Base-by-base conservation (phyloP, 1,284 basidiomycete genomes). In the Ustilago lituana region DNA sequence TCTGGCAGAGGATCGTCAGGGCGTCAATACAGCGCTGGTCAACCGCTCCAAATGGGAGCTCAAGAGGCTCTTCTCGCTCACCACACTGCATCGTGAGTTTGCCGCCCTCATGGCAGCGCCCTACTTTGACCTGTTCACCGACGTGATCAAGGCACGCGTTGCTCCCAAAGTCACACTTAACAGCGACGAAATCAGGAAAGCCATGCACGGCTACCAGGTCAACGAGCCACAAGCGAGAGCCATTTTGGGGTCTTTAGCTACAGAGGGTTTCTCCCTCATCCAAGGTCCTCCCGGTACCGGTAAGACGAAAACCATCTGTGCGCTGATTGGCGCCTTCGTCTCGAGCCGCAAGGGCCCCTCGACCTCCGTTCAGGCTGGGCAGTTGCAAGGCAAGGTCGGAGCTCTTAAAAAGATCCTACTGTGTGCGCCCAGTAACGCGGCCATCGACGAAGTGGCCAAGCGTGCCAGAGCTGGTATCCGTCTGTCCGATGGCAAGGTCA, bases 281-380 rank as follows among this genome's bases (percentile, higher is more conserved):
- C 96, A 98, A 86, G 96, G 95, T 44, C 96, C 96, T 24, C 96
- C 96, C 1, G 96, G 96, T 69, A 99, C 96, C 0, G 96, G 96
- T 36, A 99, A 99, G 84, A 98, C 96, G 10, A 97, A 93, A 46
- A 99, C 96, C 0, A 98, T 99, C 69, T 92, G 93, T 75, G 93
- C 92, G 17, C 86, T 98, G n/a, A 90, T 97, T 2, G 90, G 92
- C 35, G 88, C 90, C 7, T 94, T 91, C 79, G 83, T 95, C 33
- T 87, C 89, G 33, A 70, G 48, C n/a, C 73, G 77, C 31, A 68
- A 71, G 36, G 59, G 60, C 0, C 63, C 75, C 12, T 48, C 63
- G 7, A 64, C 55, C 4, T 57, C 65, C 24, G 56, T 66, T 8
- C 62, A 59, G 17, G 55, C 71, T 3, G 73, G 66, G 20, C 47